These are phyloP conservation scores for Aspergillus sclerotiicarbonarius DNA, from an alignment of 495 filamentous ascomycete species.

Conservation along the genomic window DNA sequence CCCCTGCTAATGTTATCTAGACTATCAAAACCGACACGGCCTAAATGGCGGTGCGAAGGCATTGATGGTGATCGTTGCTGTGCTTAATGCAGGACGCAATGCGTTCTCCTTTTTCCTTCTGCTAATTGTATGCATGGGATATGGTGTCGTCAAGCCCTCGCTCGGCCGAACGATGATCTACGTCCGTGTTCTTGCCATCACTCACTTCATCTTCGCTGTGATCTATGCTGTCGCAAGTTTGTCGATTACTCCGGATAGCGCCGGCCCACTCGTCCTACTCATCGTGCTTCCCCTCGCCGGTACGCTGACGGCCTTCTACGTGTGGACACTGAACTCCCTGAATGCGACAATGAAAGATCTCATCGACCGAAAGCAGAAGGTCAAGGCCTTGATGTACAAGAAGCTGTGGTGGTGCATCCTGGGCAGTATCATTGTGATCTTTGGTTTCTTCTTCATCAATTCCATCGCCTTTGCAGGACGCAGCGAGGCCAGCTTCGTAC, in stretches of 20 bases:
- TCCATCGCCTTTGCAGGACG: slow-evolving; percentile 87
- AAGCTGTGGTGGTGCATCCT: slow-evolving; percentile 99
- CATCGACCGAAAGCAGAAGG: slow-evolving; percentile 85
- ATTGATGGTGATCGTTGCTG: slow-evolving; percentile 82
- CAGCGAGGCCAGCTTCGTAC: slow-evolving; percentile 81
- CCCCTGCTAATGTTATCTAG: slow-evolving; percentile 37
- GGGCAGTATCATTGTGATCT: slow-evolving; percentile 87
- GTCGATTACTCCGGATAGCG: slow-evolving; percentile 70
- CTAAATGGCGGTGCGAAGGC: slow-evolving; percentile 75
- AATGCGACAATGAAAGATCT: slow-evolving; percentile 95
- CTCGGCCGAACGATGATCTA: slow-evolving; percentile 92
- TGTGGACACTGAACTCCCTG: slow-evolving; percentile 97
- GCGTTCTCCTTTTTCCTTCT: slow-evolving; percentile 99
- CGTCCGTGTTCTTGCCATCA: slow-evolving; percentile 84
- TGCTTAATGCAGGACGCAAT: slow-evolving; percentile 90
- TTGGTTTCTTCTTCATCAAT: slow-evolving; percentile 95
- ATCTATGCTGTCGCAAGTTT: slow-evolving; percentile 90
- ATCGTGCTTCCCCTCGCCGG: slow-evolving; percentile 91
- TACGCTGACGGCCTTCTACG: slow-evolving; percentile 94
- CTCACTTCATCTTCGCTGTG: slow-evolving; percentile 92
- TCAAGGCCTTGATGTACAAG: slow-evolving; percentile 94
- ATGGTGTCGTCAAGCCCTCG: slow-evolving; percentile 95
- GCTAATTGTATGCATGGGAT: slow-evolving; percentile 99
- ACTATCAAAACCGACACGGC: slow-evolving; percentile 88
- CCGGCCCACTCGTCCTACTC: slow-evolving; percentile 86